Conservation (phyloP, 441 rosid species). For the Populus hybrid region DNA sequence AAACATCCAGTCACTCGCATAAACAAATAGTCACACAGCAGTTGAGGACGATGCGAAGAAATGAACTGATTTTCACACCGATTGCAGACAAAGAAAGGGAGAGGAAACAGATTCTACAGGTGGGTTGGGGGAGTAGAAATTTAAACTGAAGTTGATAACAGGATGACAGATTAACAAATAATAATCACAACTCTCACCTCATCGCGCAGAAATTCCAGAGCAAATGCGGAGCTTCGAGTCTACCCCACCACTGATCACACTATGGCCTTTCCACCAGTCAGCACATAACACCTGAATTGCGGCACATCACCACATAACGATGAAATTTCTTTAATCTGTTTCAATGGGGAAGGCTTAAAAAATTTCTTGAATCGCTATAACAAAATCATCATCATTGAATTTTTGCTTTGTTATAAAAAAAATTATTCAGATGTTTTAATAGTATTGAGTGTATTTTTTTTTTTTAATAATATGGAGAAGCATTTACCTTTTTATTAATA, state of each 20-base stretch:
- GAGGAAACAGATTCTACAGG: background rate
- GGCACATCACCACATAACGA: conserved; percentile 7
- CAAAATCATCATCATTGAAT: no score
- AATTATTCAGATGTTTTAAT: no score
- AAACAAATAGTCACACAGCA: background rate
- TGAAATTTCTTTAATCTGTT: background rate
- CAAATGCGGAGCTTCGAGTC: conserved; percentile 79
- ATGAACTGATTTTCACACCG: background rate
- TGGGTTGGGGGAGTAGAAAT: background rate
- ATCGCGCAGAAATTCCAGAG: conserved; percentile 53
- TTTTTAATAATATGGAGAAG: no score
- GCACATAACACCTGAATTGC: conserved; percentile 66
- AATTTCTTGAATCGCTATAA: no score
- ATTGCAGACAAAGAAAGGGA: background rate
- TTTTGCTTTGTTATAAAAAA: no score
- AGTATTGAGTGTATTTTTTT: no score
- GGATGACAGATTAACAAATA: background rate
- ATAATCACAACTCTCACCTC: conserved; percentile 35
- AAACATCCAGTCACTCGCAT: background rate
- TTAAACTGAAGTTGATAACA: background rate
- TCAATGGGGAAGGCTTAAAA: background rate
- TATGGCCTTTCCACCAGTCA: conserved; percentile 95
- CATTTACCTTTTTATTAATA: no score
- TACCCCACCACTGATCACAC: conserved; percentile 82
- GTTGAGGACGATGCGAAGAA: background rate